Percentiles rank a stretch among this genome's conserved stretches.
phyloP scores from a whole-genome alignment of 2,329 filamentous ascomycete genomes.

The Cladosporium sp. region DNA sequence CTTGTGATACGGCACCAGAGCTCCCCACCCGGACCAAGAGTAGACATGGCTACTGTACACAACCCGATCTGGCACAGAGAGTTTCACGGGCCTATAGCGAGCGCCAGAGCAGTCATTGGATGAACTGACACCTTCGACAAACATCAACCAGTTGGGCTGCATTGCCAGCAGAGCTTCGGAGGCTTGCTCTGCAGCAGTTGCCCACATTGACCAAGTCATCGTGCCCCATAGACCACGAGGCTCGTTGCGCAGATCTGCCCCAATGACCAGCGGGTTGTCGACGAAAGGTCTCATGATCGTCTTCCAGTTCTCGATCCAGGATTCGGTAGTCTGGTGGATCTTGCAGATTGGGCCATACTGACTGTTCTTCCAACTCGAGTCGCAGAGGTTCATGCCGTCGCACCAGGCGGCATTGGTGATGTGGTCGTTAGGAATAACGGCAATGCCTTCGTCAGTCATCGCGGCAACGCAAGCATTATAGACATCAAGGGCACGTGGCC shows the following conservation, averaged over 20 bases:
- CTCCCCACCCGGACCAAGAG: slow-evolving; percentile 65
- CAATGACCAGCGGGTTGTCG: slow-evolving; percentile 59
- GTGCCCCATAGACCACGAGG: slow-evolving; percentile 66
- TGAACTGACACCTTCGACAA: slow-evolving; percentile 65
- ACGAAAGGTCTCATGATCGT: slow-evolving; percentile 57
- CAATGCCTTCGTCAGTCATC: slow-evolving; percentile 58
- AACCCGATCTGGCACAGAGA: slow-evolving; percentile 52
- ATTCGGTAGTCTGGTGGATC: slow-evolving; percentile 59
- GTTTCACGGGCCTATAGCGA: slow-evolving; percentile 51
- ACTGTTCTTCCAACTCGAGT: slow-evolving; percentile 63
- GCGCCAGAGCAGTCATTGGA: slow-evolving; percentile 61
- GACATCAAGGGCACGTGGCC: slow-evolving; percentile 56
- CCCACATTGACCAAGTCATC: slow-evolving; percentile 63
- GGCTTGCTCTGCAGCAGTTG: slow-evolving; percentile 58
- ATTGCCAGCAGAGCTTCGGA: slow-evolving; percentile 58
- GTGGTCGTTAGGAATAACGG: slow-evolving; percentile 67
- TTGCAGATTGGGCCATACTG: slow-evolving; percentile 58
- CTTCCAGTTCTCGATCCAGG: slow-evolving; percentile 64
- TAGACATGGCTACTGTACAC: slow-evolving; percentile 69
- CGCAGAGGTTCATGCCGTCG: slow-evolving; percentile 64
- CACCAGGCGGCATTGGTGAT: slow-evolving; percentile 67
- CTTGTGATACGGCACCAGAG: slow-evolving; percentile 53
- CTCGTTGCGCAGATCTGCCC: slow-evolving; percentile 65
- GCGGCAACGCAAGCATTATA: slow-evolving; percentile 56
- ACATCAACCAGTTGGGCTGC: slow-evolving; percentile 61